A percentile compares a stretch with the other conserved stretches of the same genome.
phyloP scores from a whole-genome alignment of 331 rosid genomes.

The Rosa hybrid region DNA sequence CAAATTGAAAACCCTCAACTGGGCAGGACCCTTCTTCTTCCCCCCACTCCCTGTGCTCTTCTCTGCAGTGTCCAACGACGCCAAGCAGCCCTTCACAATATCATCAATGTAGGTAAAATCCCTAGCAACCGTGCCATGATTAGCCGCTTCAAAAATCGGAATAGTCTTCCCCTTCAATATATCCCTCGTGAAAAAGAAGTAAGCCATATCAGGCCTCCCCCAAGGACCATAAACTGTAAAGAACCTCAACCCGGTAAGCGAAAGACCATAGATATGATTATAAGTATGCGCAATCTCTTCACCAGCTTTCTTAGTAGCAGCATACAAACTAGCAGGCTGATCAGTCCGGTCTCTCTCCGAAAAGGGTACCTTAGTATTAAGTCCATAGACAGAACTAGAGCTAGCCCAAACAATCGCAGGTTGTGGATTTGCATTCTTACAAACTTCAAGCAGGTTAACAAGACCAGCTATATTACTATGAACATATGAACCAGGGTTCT shows the following conservation, averaged over 20 bases:
- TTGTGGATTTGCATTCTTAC: constrained; percentile 69
- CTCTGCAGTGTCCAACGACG: constrained; percentile 71
- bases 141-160: constrained; percentile 56
- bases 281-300: constrained; percentile 81
- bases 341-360: constrained; percentile 76
- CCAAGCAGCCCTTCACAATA: constrained; percentile 70
- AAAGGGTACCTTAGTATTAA: constrained; percentile 76
- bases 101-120: constrained; percentile 82
- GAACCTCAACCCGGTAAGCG: constrained; percentile 69
- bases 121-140: constrained; percentile 73
- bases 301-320: constrained; percentile 86
- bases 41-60: constrained; percentile 42
- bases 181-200: constrained; percentile 70
- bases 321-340: constrained; percentile 83
- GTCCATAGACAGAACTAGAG: constrained; percentile 79
- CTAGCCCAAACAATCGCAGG: constrained; percentile 90
- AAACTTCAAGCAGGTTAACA: constrained; percentile 74
- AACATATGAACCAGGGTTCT: constrained; percentile 78
- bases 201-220: constrained; percentile 87
- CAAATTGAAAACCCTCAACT: constrained; percentile 40
- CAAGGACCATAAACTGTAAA: constrained; percentile 82
- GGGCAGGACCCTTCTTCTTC: constrained; percentile 40
- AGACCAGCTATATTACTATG: constrained; percentile 88
- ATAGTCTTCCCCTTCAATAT: constrained; percentile 65
- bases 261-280: constrained; percentile 72